Base-by-base conservation (phyloP, 805 yeast species). In the Cyberlindnera nakhonratchasimensis region DNA sequence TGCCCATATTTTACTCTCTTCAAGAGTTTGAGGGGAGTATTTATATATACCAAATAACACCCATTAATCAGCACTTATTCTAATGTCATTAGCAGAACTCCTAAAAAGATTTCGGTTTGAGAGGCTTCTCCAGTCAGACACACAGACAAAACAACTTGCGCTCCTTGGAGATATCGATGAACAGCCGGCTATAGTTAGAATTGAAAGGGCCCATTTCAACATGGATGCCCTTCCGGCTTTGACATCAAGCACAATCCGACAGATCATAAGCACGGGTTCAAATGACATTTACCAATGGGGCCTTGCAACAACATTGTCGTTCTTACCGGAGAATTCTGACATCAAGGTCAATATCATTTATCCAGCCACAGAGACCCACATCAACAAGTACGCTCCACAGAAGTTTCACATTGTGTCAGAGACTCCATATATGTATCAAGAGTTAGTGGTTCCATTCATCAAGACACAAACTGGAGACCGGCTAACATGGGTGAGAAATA, bases 281-380 rank as follows among this genome's bases (percentile, higher is more conserved):
- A 93, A 91, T 60, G 97, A 88, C 53, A 80, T 90, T 1, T 91
- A 91, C 57, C 73, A 73, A 47, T 91, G 98, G 97, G 86, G 87
- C 12, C 61, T 75, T 34, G 76, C 77, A 1, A 61, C 73, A 1
- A 50, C 83, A 31, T 52, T 52, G 3, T 82, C 77, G 48, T 67
- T 72, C 36, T 46, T 78, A n/a, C 67, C 65, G 0, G 50, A 53
- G 0, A 53, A 53, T 5, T 86, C 95, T 1, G 72, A 79, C 1
- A 81, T 82, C 13, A 89, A 90, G 56, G 53, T 87, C 42, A 88
- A 83, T 52, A 53, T 91, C 42, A 80, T 91, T 20, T 88, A 77
- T 60, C 99, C 99, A 2, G 98, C 98, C 1, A 84, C 96, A 0
- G 80, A 78, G 36, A 76, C 81, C 4, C 99, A 93, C 59, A 79